Evolutionary conservation across 441 rosid genomes (phyloP).

Genomic region (Syzygium malaccense): DNA sequence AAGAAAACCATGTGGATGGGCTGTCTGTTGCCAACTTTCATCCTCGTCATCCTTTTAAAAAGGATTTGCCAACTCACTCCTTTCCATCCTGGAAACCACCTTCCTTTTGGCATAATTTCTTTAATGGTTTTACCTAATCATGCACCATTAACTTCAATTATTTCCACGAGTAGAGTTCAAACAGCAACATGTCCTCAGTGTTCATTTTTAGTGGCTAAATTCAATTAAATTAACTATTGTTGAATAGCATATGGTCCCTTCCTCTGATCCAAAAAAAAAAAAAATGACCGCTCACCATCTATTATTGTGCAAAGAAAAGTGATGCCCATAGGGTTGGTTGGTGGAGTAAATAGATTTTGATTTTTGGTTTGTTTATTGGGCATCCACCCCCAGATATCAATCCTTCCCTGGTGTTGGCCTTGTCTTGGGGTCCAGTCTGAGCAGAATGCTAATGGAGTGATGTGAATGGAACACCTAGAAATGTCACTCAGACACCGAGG

Average conservation of each 20-base stretch:
- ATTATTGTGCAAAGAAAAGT: neutral
- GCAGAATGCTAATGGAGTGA: neutral
- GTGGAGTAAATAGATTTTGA: neutral
- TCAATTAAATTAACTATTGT: neutral
- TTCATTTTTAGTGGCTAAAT: neutral
- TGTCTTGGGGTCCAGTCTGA: neutral
- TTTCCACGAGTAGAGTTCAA: neutral
- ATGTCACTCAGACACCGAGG: neutral
- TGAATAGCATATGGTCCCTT: neutral
- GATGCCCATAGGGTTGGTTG: neutral
- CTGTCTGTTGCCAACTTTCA: constrained; percentile 16
- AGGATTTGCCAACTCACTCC: constrained; percentile 35
- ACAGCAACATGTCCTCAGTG: neutral
- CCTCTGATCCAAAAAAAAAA: neutral
- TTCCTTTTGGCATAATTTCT: constrained; percentile 1
- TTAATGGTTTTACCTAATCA: neutral
- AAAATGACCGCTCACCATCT: neutral
- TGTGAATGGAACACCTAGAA: neutral
- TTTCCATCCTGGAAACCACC: constrained; percentile 30
- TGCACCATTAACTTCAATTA: neutral
- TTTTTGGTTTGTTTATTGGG: neutral
- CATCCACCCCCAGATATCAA: neutral
- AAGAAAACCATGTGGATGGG: constrained; percentile 18
- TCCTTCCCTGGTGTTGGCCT: neutral
- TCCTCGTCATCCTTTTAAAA: constrained; percentile 7